Evolutionary conservation across 768 basidiomycete genomes (phyloP).

Genomic region (Coprinellus aureogranulatus): DNA sequence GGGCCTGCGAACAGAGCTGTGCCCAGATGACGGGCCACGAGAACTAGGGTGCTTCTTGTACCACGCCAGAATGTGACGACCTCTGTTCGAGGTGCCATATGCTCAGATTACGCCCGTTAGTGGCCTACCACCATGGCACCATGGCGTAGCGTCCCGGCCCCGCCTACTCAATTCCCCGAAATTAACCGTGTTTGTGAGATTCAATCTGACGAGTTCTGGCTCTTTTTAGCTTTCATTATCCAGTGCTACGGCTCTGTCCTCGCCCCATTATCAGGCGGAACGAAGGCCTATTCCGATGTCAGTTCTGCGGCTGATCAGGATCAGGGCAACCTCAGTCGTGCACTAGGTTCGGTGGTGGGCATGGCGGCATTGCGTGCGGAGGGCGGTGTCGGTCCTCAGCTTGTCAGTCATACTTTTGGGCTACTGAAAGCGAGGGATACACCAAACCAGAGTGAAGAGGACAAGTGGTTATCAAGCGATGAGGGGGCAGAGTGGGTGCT

Average conservation of each 20-base stretch:
- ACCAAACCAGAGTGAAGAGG: conserved; percentile 62
- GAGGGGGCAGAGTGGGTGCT: conserved; percentile 90
- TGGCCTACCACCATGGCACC: too few species aligned
- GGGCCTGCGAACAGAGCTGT: conserved; percentile 14
- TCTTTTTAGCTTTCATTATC: conserved; percentile 73
- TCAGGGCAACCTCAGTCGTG: conserved; percentile 83
- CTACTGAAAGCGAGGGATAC: conserved; percentile 77
- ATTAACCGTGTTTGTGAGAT: conserved; percentile 6
- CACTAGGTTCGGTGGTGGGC: conserved; percentile 80
- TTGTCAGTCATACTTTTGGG: conserved; percentile 86
- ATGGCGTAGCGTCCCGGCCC: background rate
- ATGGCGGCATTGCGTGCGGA: conserved; percentile 85
- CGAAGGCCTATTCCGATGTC: conserved; percentile 39
- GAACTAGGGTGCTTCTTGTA: conserved; percentile 5
- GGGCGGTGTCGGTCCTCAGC: conserved; percentile 79
- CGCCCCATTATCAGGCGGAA: conserved; percentile 65
- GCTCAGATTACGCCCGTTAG: too few species aligned
- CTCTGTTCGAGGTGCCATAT: background rate
- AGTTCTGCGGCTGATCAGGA: conserved; percentile 47
- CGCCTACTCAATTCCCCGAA: conserved; percentile 6
- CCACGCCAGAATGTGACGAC: conserved; percentile 3
- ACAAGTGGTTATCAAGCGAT: conserved; percentile 78
- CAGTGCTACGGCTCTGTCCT: conserved; percentile 80
- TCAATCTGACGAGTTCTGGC: conserved; percentile 17
- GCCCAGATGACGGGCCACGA: conserved; percentile 5